Percentiles rank a stretch among this genome's conserved stretches.
Conservation (phyloP, 208 protist species). For the Leishmania lainsoni region DNA sequence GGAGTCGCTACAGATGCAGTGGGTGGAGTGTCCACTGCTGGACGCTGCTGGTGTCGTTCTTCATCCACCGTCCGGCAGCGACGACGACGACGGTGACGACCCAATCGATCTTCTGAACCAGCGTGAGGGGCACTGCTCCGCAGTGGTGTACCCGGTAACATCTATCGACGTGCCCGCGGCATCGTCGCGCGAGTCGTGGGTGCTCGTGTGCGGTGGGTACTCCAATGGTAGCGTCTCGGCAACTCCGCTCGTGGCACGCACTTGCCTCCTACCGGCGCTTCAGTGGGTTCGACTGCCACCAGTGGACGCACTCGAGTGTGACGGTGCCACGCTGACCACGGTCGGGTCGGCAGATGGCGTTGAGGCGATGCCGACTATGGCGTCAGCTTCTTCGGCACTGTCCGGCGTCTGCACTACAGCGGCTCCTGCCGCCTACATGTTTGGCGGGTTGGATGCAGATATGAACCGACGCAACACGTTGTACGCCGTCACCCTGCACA, state of each 20-base stretch:
- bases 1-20: slow-evolving; percentile 35
- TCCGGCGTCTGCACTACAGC: background rate
- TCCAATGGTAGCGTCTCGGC: slow-evolving; percentile 55
- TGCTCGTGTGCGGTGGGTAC: slow-evolving; percentile 67
- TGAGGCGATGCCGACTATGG: background rate
- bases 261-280: slow-evolving; percentile 31
- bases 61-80: slow-evolving; percentile 22
- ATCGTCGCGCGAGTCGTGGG: slow-evolving; percentile 29
- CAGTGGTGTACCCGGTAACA: slow-evolving; percentile 20
- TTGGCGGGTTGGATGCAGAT: slow-evolving; percentile 64
- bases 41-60: slow-evolving; percentile 17
- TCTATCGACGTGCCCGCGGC: background rate
- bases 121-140: slow-evolving; percentile 75
- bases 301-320: slow-evolving; percentile 45
- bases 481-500: slow-evolving; percentile 20
- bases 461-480: slow-evolving; percentile 52
- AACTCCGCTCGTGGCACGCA: slow-evolving; percentile 33
- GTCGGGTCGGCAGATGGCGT: slow-evolving; percentile 5
- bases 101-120: slow-evolving; percentile 40
- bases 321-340: slow-evolving; percentile 58
- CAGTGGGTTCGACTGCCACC: slow-evolving; percentile 37
- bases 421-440: slow-evolving; percentile 48
- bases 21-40: slow-evolving; percentile 48
- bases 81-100: slow-evolving; percentile 32
- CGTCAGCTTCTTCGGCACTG: background rate